Evolutionary conservation across 1,139 yeast genomes (phyloP), one percentile per base, ranked within the genome.

Genomic region (Scheffersomyces cryptocercus): DNA sequence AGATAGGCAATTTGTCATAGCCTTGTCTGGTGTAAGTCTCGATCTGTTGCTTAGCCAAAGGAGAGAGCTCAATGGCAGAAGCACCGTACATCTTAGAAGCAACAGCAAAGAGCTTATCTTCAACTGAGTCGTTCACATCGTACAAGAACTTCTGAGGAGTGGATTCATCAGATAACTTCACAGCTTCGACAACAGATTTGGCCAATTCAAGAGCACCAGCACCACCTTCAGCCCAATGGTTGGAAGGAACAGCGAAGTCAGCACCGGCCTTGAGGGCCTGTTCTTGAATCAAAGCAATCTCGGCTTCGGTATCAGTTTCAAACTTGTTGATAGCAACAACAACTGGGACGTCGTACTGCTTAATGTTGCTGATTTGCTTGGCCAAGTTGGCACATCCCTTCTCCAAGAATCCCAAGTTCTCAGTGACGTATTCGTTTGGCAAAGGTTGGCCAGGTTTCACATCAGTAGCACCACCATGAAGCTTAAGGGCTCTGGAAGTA

Each of bases 141-240:
- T 86, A 86, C 50, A 84, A 66, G 66, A 75, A 84, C 37, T 77
- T 68, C 61, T 81, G 82, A 37, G 72, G 64, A 33, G 67, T 61
- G 11, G 49, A 38, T 15, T 55, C 63, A 59, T 55, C 54, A 4
- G 67, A 55, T 36, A 55, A 56, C 45, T 62, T 65, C 28, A 80
- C 81, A 2, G 88, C 84, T 53, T 79, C 73, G 33, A 81, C 81
- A 34, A 86, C 89, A n/a, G 87, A 75, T 48, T 82, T 65, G 35
- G 93, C 93, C 48, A 86, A 70, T 12, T 79, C 75, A 38, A 84
- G 63, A 9, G 93, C 88, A 52, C 91, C 95, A 44, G 66, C 67
- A 59, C 95, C 95, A 69, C 95, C 95, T 63, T 83, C 69, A 46
- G 85, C 88, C 89, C 91, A 86, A 61, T 86, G 93, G 65, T 84